These are phyloP conservation scores for Pinguiococcus pyrenoidosus DNA, from an alignment of 108 stramenopile genomes.

Conservation along the genomic window DNA sequence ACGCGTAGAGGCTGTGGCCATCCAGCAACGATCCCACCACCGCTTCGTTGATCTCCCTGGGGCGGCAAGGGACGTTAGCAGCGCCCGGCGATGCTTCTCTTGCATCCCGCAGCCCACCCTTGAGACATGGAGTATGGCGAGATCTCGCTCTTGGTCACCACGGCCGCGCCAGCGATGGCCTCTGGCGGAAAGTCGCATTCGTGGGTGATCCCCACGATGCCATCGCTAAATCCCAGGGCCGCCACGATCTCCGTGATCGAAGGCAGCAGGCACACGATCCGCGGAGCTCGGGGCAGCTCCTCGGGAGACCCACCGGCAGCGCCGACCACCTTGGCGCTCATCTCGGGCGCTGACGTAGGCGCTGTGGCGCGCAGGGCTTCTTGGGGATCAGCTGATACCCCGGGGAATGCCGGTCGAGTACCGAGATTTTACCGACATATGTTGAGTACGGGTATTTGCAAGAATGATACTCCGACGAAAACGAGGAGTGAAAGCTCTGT, in stretches of 20 bases:
- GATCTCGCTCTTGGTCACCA: conserved; percentile 16
- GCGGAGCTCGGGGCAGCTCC: not conserved
- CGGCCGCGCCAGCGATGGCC: conserved; percentile 5
- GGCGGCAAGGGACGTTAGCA: not conserved
- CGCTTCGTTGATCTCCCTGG: conserved; percentile 37
- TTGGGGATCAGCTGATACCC: too few relatives aligned
- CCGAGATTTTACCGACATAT: too few relatives aligned
- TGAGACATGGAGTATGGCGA: conserved; percentile 18
- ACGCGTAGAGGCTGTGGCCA: conserved; percentile 49
- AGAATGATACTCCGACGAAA: too few relatives aligned
- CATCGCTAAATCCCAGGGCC: conserved; percentile 11
- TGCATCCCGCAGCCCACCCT: not conserved
- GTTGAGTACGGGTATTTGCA: too few relatives aligned
- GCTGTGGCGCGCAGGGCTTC: too few relatives aligned
- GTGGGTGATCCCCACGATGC: conserved; percentile 31
- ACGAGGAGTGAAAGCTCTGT: too few relatives aligned
- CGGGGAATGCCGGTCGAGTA: too few relatives aligned
- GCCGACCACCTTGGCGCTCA: too few relatives aligned
- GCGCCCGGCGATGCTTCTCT: too few relatives aligned
- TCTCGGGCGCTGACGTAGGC: too few relatives aligned
- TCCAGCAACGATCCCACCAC: conserved; percentile 31
- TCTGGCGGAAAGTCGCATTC: conserved; percentile 33
- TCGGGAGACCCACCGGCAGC: not conserved
- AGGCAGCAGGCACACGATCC: conserved; percentile 17
- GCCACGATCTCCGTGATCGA: conserved; percentile 14